A percentile compares a stretch with the other conserved stretches of the same genome.
Evolutionary conservation across 2,329 filamentous ascomycete genomes (phyloP).

Genomic region (Cladosporium sp.): DNA sequence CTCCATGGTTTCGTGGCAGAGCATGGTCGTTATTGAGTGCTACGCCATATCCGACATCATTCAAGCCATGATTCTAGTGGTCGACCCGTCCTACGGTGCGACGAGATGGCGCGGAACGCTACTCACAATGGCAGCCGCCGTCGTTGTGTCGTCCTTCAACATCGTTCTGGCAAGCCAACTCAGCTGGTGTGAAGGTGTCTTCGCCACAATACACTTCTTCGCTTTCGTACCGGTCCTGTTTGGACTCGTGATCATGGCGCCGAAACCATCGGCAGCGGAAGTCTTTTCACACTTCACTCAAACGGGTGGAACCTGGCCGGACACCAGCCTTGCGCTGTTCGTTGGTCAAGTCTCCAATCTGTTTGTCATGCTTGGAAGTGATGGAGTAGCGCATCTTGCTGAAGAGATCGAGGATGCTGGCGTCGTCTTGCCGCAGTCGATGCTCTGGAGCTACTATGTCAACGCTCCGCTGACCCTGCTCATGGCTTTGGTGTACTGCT

Average conservation of each 20-base stretch:
- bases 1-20: constrained; percentile 17
- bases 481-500: constrained; percentile 28
- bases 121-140: constrained; percentile 27
- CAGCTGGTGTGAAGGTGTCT: constrained; percentile 33
- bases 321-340: constrained; percentile 31
- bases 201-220: constrained; percentile 35
- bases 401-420: constrained; percentile 33
- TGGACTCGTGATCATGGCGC: constrained; percentile 30
- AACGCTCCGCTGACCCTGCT: constrained; percentile 26
- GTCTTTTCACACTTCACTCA: constrained; percentile 14
- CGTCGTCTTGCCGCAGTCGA: constrained; percentile 31
- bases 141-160: constrained; percentile 31
- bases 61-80: constrained; percentile 8
- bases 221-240: constrained; percentile 36
- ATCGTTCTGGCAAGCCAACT: constrained; percentile 32
- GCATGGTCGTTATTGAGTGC: constrained; percentile 17
- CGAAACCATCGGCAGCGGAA: constrained; percentile 11
- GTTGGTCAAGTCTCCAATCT: constrained; percentile 35
- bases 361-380: constrained; percentile 27
- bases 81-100: constrained; percentile 19
- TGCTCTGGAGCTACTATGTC: constrained; percentile 32
- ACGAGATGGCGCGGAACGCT: constrained; percentile 29
- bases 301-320: constrained; percentile 38
- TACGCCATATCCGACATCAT: constrained; percentile 15
- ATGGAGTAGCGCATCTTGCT: constrained; percentile 35